Percentiles rank a stretch among this genome's conserved stretches.
Evolutionary conservation across 805 yeast species (phyloP).

Genomic region (Wickerhamiella lipophila): DNA sequence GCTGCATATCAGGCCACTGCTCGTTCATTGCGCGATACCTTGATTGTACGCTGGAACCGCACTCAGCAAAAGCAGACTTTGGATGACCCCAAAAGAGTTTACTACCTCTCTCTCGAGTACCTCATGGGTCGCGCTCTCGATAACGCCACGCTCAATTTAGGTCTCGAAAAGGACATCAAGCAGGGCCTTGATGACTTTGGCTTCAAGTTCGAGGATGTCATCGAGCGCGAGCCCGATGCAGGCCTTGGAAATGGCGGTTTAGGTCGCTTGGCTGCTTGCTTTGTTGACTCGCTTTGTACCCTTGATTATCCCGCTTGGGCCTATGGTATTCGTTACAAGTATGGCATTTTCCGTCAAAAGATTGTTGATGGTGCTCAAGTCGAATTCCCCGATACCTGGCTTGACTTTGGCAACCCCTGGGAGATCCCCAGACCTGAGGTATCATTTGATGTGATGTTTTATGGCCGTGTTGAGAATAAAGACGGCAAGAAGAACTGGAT

Average conservation of each 20-base stretch:
- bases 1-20: conserved; percentile 91
- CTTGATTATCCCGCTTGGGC: conserved; percentile 94
- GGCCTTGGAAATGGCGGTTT: conserved; percentile 92
- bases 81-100: conserved; percentile 72
- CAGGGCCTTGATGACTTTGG: conserved; percentile 61
- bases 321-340: conserved; percentile 83
- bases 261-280: conserved; percentile 90
- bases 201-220: conserved; percentile 72
- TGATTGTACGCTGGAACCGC: conserved; percentile 79
- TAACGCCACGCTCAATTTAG: conserved; percentile 76
- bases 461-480: conserved; percentile 50
- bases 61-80: conserved; percentile 84
- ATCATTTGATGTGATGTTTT: conserved; percentile 79
- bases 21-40: conserved; percentile 59
- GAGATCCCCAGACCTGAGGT: conserved; percentile 79
- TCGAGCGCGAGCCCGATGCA: conserved; percentile 84
- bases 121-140: conserved; percentile 93
- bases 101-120: conserved; percentile 77
- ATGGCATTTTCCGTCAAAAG: conserved; percentile 84
- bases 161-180: conserved; percentile 46
- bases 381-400: conserved; percentile 91
- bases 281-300: conserved; percentile 75
- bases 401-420: conserved; percentile 84
- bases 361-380: conserved; percentile 88
- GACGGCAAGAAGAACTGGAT: conserved; percentile 58